Conservation (phyloP, 345 rosid species). For the Brassica nigra region DNA sequence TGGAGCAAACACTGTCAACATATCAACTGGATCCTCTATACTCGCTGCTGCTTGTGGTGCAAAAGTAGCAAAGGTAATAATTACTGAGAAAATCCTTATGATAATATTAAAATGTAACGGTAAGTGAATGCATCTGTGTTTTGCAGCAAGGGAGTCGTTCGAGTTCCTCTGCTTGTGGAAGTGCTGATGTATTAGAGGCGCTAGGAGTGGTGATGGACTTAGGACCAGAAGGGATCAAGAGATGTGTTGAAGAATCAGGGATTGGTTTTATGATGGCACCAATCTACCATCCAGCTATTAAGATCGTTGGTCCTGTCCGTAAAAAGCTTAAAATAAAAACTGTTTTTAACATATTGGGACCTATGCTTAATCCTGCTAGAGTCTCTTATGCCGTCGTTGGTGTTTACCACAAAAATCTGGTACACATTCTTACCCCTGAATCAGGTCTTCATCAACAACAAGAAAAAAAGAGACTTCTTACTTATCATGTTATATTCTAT, state of each 20-base stretch:
- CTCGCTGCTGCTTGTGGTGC: conserved; percentile 97
- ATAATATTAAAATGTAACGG: background rate
- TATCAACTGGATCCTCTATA: conserved; percentile 91
- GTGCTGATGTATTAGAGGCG: conserved; percentile 94
- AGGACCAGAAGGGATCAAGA: conserved; percentile 73
- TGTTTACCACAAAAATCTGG: conserved; percentile 75
- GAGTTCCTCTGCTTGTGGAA: conserved; percentile 98
- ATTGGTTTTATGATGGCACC: conserved; percentile 95
- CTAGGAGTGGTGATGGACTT: conserved; percentile 76
- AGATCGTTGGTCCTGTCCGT: conserved; percentile 80
- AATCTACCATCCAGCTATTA: conserved; percentile 86
- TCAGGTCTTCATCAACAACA: background rate
- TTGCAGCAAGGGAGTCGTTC: conserved; percentile 94
- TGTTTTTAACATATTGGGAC: conserved; percentile 86
- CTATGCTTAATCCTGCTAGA: conserved; percentile 85
- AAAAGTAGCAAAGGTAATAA: conserved; percentile 84
- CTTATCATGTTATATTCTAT: background rate
- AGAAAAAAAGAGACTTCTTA: background rate
- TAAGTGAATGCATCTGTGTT: background rate
- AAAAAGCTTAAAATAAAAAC: conserved; percentile 84
- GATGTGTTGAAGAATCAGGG: conserved; percentile 81
- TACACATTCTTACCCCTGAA: conserved; percentile 36
- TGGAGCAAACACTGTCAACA: conserved; percentile 94
- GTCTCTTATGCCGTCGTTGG: conserved; percentile 92
- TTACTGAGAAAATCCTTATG: background rate